Base-by-base conservation (phyloP, 257 asterid species). In the Fraxinus americana region DNA sequence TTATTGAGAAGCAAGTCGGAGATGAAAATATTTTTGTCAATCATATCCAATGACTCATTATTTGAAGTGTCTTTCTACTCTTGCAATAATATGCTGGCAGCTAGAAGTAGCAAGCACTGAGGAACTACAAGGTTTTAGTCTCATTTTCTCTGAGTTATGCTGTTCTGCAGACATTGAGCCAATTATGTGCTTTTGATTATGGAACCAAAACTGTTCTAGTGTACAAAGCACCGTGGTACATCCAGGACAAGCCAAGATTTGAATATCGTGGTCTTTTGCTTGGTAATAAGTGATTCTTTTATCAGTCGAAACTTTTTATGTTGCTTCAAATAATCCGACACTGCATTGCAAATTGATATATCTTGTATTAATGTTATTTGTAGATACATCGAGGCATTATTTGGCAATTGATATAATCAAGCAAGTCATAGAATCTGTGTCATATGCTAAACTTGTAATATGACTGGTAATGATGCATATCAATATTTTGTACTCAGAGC, bases 331-430 rank as follows among this genome's bases (percentile, higher is more conserved):
- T 43, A 43, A 70, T 25, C 75, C 25, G 73, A 61, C 54, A 34
- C 63, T 45, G 11, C 23, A 78, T 69, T 63, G 30, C 77, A 72
- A 45, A 23, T 30, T 54, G 76, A 52, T 77, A 48, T 72, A 65
- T 78, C 67, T 75, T 67, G 6, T 67, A 12, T 39, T 67, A 71
- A 54, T 80, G 73, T 61, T 80, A 19, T 72, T 71, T 84, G 85
- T 90, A 94, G 98, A 94, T 84, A 94, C 97, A 30, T 92, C 98
- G 19, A 89, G 98, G 83, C 97, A 94, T 84, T 92, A 88, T 84
- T 89, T 86, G 81, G 97, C 98, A 4, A 43, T 92, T 72, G 92
- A 85, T 78, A 83, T 85, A 73, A 92, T 94, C 87, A 92, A 94
- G 92, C 94, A 94, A 88, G 87, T 92, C 72, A 89, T 94, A 83